Evolutionary conservation across 495 filamentous ascomycete genomes (phyloP).

Genomic region (Jackrogersella minutella): DNA sequence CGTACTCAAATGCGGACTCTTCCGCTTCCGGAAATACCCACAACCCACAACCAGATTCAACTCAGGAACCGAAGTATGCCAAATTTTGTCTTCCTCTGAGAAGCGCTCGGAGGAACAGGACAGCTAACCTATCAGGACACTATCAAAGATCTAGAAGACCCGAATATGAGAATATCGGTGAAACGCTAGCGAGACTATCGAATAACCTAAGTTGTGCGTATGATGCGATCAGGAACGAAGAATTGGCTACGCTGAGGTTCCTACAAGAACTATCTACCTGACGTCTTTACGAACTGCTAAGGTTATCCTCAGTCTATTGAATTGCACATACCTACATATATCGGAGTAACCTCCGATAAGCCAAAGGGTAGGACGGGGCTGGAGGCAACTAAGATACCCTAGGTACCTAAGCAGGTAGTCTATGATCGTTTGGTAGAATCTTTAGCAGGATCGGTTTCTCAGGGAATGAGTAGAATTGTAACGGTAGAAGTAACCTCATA

Average conservation of each 20-base stretch:
- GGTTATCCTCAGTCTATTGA: too few relatives aligned
- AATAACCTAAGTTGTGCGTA: neutral
- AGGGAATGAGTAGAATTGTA: too few relatives aligned
- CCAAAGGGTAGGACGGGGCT: too few relatives aligned
- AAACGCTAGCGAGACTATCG: neutral
- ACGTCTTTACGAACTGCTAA: neutral
- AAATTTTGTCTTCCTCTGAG: neutral
- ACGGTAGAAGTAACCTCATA: too few relatives aligned
- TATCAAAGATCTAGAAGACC: neutral
- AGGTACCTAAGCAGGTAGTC: too few relatives aligned
- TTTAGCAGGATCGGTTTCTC: too few relatives aligned
- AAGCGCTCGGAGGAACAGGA: neutral
- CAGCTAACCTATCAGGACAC: neutral
- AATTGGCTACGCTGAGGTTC: neutral
- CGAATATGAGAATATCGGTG: neutral
- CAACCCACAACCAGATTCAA: neutral
- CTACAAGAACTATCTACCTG: neutral
- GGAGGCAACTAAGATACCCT: too few relatives aligned
- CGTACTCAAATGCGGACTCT: conserved; percentile 5
- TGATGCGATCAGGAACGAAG: neutral
- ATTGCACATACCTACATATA: neutral
- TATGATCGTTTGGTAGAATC: too few relatives aligned
- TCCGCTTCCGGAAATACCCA: neutral
- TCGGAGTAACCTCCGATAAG: too few relatives aligned
- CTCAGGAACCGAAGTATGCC: neutral